Conservation (phyloP, 768 basidiomycete genomes). For the Cyclocybe cylindracea region DNA sequence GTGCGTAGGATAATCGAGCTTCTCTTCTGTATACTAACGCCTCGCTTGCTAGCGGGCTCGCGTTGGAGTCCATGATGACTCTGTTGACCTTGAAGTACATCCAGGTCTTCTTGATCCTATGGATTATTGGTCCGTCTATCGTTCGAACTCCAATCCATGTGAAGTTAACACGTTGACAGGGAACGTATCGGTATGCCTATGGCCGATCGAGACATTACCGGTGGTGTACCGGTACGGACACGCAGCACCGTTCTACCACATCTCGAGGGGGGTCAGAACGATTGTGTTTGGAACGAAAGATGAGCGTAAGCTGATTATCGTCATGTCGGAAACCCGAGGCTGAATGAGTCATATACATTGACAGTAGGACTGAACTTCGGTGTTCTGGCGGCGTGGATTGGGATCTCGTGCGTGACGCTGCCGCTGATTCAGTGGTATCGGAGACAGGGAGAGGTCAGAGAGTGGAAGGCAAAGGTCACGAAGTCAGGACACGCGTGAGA, state of each 20-base stretch:
- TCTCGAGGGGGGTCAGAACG: constrained; percentile 53
- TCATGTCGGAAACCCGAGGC: background rate
- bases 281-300: constrained; percentile 63
- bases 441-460: constrained; percentile 14
- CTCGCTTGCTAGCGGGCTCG: constrained; percentile 44
- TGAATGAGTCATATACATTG: constrained; percentile 2
- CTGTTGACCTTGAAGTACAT: constrained; percentile 52
- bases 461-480: constrained; percentile 10
- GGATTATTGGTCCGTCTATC: constrained; percentile 53
- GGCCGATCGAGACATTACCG: constrained; percentile 56
- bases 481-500: constrained; percentile 7
- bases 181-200: constrained; percentile 58
- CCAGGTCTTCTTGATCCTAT: constrained; percentile 57
- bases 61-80: constrained; percentile 56
- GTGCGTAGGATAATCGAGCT: constrained; percentile 29
- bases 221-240: constrained; percentile 59
- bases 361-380: constrained; percentile 63
- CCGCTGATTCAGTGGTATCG: constrained; percentile 44
- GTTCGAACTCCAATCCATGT: background rate
- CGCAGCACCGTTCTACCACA: constrained; percentile 63
- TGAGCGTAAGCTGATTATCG: constrained; percentile 36
- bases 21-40: background rate
- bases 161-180: constrained; percentile 26
- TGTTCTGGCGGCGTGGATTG: constrained; percentile 52
- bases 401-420: constrained; percentile 49